A percentile compares a stretch with the other conserved stretches of the same genome.
Conservation (phyloP, 768 basidiomycete species). For the Russula abietina region DNA sequence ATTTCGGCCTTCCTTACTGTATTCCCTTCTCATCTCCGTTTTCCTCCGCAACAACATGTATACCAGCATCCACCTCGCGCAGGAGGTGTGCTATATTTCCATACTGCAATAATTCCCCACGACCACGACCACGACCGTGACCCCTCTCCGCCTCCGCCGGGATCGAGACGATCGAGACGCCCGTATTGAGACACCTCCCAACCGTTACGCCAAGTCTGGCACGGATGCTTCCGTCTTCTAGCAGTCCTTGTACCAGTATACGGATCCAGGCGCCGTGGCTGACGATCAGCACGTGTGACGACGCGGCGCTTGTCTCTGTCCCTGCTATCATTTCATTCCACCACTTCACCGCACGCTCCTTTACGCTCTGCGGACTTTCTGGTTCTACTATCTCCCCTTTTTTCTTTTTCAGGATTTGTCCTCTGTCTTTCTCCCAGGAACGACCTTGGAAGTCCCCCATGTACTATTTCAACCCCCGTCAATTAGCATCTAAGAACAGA, state of each 20-base stretch:
- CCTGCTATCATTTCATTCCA: slow-evolving; percentile 46
- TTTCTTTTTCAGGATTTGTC: neutral
- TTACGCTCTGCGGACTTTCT: slow-evolving; percentile 11
- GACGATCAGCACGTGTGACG: slow-evolving; percentile 45
- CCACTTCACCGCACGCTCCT: slow-evolving; percentile 50
- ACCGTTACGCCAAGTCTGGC: slow-evolving; percentile 32
- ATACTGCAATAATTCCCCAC: slow-evolving; percentile 44
- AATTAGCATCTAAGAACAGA: neutral
- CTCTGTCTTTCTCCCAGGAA: neutral
- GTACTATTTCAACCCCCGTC: slow-evolving; percentile 34
- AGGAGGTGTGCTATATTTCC: slow-evolving; percentile 57
- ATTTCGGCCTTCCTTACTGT: too few species aligned
- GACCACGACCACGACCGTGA: too few species aligned
- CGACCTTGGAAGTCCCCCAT: slow-evolving; percentile 60
- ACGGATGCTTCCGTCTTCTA: slow-evolving; percentile 37
- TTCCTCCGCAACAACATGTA: slow-evolving; percentile 30
- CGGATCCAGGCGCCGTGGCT: slow-evolving; percentile 64
- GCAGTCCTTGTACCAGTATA: slow-evolving; percentile 44
- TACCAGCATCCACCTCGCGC: slow-evolving; percentile 25
- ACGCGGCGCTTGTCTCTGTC: slow-evolving; percentile 20
- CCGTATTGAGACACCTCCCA: slow-evolving; percentile 46
- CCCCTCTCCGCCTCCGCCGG: slow-evolving; percentile 25
- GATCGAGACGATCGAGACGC: slow-evolving; percentile 57
- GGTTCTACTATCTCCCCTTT: slow-evolving; percentile 22
- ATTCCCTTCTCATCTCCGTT: slow-evolving; percentile 46